Evolutionary conservation across 805 yeast genomes (phyloP), one percentile per base, ranked within the genome.

Genomic region (Kazachstania psychrophila): DNA sequence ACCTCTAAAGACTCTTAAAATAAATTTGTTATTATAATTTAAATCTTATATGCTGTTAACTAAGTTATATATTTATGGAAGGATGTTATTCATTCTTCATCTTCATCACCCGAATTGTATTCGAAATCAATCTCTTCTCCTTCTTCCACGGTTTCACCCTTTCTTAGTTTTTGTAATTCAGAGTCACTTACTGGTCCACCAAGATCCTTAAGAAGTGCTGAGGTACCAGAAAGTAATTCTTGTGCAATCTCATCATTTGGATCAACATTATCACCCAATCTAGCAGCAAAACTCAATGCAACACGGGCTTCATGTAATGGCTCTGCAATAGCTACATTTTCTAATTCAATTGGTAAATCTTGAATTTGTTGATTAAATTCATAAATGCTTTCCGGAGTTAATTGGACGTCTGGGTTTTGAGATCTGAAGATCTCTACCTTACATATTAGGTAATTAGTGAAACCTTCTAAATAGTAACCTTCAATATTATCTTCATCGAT

Each of bases 401-500:
- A 41, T 4, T 36, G 32, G 5, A 46, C 36, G 6, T 40, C 37
- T 11, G 56, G 52, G 26, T 55, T 51, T 2, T 33, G 25, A 9
- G 27, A 17, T 39, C 46, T 52, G 39, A 52, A 57, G 17, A 36
- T 39, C 33, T 52, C 52, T 11, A 52, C 34, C 42, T 68, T 63
- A n/a, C 70, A 64, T 13, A 62, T 57, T 36, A 82, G 60, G 43
- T 75, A 66, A 51, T 78, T 69, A 0, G 92, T 76, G 49, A 88
- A 74, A 0, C 92, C 94, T 52, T 85, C 94, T 45, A 87, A 63
- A 56, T 92, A 92, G 52, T 73, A 81, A 27, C 79, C 70, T 51
- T 92, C 97, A 39, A 85, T 66, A 42, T 85, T 75, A 48, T 77
- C 79, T 49, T 89, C 96, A 61, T 89, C 87, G 31, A 89, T 73